A percentile compares a stretch with the other conserved stretches of the same genome.
These are phyloP conservation scores for Nitzschia sp. DNA, from an alignment of 108 stramenopile species.

Conservation along the genomic window DNA sequence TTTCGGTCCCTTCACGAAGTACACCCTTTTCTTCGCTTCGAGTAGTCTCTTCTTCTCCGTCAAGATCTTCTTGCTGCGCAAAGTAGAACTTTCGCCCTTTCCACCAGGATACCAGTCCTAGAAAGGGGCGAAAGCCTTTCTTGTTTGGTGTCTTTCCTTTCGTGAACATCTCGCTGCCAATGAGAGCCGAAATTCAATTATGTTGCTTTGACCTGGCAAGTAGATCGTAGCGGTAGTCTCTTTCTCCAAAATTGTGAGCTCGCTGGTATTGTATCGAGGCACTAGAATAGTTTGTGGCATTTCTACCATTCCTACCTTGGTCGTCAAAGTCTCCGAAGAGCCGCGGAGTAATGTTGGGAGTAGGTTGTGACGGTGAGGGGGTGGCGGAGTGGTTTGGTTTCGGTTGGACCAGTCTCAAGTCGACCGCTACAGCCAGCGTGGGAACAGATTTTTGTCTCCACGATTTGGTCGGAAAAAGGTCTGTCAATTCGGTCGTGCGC, in stretches of 20 bases:
- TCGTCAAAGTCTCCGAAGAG: too few relatives aligned
- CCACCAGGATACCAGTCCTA: conserved; percentile 26
- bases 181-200: too few relatives aligned
- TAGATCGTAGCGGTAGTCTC: too few relatives aligned
- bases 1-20: not conserved
- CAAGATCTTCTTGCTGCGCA: conserved; percentile 5
- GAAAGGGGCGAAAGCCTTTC: conserved; percentile 10
- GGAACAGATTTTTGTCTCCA: not conserved
- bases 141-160: not conserved
- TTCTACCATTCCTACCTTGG: too few relatives aligned
- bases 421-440: not conserved
- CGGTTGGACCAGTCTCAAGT: not conserved
- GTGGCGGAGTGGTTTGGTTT: not conserved
- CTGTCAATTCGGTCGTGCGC: too few relatives aligned
- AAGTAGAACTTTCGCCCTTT: conserved; percentile 29
- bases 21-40: not conserved
- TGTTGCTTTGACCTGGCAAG: too few relatives aligned
- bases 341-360: too few relatives aligned
- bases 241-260: not conserved
- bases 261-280: too few relatives aligned
- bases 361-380: not conserved
- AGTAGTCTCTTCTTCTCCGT: not conserved
- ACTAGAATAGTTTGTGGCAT: too few relatives aligned
- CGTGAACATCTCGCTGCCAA: too few relatives aligned
- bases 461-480: too few relatives aligned